phyloP scores from a whole-genome alignment of 176 grass and related monocot species.

The Phyllostachys edulis region DNA sequence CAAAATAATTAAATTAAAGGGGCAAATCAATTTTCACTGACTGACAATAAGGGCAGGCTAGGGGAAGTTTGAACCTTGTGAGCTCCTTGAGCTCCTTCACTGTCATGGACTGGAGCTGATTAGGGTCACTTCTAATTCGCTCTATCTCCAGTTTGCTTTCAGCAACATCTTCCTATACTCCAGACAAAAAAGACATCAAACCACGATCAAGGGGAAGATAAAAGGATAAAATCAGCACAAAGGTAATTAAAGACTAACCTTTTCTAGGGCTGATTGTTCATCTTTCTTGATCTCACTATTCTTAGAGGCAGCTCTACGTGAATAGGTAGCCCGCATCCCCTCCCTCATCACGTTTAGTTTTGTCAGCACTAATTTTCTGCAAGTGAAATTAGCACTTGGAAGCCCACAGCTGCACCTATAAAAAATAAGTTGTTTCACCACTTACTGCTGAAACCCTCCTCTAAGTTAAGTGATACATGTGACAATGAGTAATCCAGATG shows the following conservation, averaged over 20 bases:
- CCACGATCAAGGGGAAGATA: neutral
- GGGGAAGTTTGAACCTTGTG: constrained; percentile 45
- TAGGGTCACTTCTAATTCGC: constrained; percentile 50
- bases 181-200: constrained; percentile 13
- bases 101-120: constrained; percentile 71
- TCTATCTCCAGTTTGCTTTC: constrained; percentile 49
- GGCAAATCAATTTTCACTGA: neutral
- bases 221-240: neutral
- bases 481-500: neutral
- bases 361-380: constrained; percentile 26
- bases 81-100: constrained; percentile 76
- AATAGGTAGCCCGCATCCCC: constrained; percentile 35
- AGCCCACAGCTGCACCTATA: constrained; percentile 25
- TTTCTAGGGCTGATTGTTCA: constrained; percentile 23
- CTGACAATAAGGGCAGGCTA: constrained; percentile 5
- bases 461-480: neutral
- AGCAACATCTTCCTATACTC: constrained; percentile 51
- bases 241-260: constrained; percentile 37
- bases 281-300: constrained; percentile 37
- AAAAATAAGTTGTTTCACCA: neutral
- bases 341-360: constrained; percentile 40
- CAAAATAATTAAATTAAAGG: neutral
- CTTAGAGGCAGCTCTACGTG: constrained; percentile 44
- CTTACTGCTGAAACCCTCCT: neutral
- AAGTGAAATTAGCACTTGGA: constrained; percentile 24